Evolutionary conservation across 805 yeast species (phyloP).

Genomic region (Ogataea zsoltii): DNA sequence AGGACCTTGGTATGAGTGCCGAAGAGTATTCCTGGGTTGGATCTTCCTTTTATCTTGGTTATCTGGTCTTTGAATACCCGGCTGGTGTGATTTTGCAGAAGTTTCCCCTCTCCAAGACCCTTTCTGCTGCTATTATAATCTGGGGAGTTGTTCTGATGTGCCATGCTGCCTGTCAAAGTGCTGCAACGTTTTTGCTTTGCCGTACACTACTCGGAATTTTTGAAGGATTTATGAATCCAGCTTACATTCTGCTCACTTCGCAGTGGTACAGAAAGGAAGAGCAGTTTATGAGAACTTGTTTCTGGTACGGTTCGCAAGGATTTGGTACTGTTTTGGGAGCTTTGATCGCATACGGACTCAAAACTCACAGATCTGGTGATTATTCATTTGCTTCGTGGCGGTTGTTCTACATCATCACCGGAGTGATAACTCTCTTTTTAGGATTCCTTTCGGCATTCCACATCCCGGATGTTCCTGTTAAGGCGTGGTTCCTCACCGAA

Average conservation of each 20-base stretch:
- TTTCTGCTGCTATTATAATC: constrained; percentile 34
- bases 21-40: constrained; percentile 50
- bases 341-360: constrained; percentile 34
- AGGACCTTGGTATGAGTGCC: constrained; percentile 50
- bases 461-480: constrained; percentile 56
- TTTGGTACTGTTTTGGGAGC: constrained; percentile 52
- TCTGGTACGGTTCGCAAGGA: constrained; percentile 41
- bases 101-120: constrained; percentile 40
- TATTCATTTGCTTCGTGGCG: constrained; percentile 47
- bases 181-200: constrained; percentile 43
- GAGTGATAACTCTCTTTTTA: constrained; percentile 47
- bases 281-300: constrained; percentile 43
- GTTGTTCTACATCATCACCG: constrained; percentile 53
- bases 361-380: constrained; percentile 25
- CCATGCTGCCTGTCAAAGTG: constrained; percentile 42
- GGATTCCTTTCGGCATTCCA: constrained; percentile 35
- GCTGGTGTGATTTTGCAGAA: constrained; percentile 44
- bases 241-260: constrained; percentile 50
- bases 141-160: constrained; percentile 48
- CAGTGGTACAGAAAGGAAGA: constrained; percentile 52
- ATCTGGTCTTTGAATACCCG: constrained; percentile 41
- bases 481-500: constrained; percentile 40
- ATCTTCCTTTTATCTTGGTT: constrained; percentile 52
- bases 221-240: constrained; percentile 58
- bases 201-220: constrained; percentile 51